Base-by-base conservation (phyloP, 805 yeast genomes). In the Lipomyces orientalis region DNA sequence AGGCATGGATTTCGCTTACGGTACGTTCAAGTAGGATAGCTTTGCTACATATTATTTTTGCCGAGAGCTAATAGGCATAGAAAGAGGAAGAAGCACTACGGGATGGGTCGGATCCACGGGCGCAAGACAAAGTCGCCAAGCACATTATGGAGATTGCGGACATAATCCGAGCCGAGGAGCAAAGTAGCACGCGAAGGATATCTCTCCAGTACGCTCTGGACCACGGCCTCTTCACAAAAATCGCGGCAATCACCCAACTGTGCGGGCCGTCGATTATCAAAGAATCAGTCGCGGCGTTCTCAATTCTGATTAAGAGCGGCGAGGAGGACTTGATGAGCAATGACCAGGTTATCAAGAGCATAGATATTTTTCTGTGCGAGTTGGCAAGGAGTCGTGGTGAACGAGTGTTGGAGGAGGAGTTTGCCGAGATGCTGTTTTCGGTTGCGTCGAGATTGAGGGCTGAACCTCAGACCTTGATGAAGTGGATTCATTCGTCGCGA, bases 351-450 rank as follows among this genome's bases (percentile, higher is more conserved):
- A 59, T 68, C n/a, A 56, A n/a, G 39, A 59, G 67, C 35, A 33
- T 65, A 35, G 65, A 61, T n/a, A 52, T 68, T 16, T 62, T 68
- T 51, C 43, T 68, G 54, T 52, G 64, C 19, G 67, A 62, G 56
- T 31, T 68, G 58, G 56, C 60, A 34, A 54, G 46, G 29, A 66
- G 60, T 10, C 19, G 55, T 35, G 60, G 68, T 16, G 65, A 63
- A 29, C 33, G 62, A 8, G 51, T 22, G 19, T 37, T 69, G 49
- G 72, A 71, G 35, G 67, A 69, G 25, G 58, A 58, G 55, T 70
- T 71, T 51, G 67, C 65, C n/a, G 65, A 69, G 46, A 51, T 72
- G 66, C 61, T 72, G 31, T 72, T 69, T 58, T 58, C 68, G 4
- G 58, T 72, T 16, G 71, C 71, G 12, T 52, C 74, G 16, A 57